phyloP scores from a whole-genome alignment of 2,329 filamentous ascomycete species.

The Pyrenophora teres region DNA sequence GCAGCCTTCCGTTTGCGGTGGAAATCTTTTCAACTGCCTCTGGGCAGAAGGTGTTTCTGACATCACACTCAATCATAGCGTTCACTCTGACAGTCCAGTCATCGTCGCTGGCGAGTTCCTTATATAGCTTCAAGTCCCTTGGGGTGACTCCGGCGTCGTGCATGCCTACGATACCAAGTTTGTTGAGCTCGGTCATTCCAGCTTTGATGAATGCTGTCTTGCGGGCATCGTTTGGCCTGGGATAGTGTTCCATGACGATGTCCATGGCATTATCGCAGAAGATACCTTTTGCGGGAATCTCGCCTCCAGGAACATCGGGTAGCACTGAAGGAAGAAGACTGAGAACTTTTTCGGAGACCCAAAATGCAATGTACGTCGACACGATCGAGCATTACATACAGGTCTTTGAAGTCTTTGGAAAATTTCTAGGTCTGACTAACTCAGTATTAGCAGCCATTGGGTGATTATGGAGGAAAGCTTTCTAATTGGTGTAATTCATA shows the following conservation, averaged over 20 bases:
- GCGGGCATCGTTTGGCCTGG: constrained; percentile 58
- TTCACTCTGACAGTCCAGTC: constrained; percentile 68
- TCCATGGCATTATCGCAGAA: constrained; percentile 78
- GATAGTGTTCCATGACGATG: constrained; percentile 61
- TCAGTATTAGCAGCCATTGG: constrained; percentile 2
- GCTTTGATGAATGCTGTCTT: constrained; percentile 61
- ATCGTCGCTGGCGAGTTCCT: constrained; percentile 55
- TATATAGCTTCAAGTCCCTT: constrained; percentile 60
- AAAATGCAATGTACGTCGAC: constrained; percentile 73
- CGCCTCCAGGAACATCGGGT: constrained; percentile 63
- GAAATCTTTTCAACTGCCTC: constrained; percentile 54
- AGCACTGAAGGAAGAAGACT: constrained; percentile 60
- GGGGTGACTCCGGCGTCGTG: constrained; percentile 69
- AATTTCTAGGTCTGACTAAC: constrained; percentile 60
- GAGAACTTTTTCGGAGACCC: constrained; percentile 69
- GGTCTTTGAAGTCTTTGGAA: constrained; percentile 58
- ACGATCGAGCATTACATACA: constrained; percentile 71
- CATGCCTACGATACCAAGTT: constrained; percentile 69
- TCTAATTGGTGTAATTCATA: background rate
- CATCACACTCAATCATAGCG: constrained; percentile 69
- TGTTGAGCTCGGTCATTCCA: constrained; percentile 67
- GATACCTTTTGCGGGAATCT: constrained; percentile 69
- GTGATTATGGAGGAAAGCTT: no score
- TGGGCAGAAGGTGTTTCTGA: constrained; percentile 68
- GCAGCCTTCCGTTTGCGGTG: constrained; percentile 57